Percentiles rank a stretch among this genome's conserved stretches.
Evolutionary conservation across 75 land plant genomes (phyloP).

Genomic region (Cryptomeria japonica): DNA sequence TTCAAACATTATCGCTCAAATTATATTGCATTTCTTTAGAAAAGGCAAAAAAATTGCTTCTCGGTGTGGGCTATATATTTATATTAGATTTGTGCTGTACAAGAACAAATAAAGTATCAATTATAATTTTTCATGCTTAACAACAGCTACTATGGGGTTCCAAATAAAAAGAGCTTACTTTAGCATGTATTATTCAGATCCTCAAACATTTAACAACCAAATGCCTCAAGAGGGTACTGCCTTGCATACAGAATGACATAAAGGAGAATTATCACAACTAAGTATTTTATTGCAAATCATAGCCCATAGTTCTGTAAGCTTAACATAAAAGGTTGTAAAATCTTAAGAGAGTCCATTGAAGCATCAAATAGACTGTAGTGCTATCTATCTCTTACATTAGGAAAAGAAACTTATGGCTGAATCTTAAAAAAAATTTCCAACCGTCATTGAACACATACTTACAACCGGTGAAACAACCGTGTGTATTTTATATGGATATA

Average conservation of each 20-base stretch:
- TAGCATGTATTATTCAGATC: background rate
- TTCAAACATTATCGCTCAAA: background rate
- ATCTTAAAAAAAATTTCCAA: too few relatives aligned
- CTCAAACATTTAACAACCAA: background rate
- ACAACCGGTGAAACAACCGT: too few relatives aligned
- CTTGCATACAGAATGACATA: background rate
- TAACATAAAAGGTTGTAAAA: background rate
- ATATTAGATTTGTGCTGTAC: background rate
- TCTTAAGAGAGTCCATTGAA: background rate
- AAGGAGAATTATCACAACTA: background rate
- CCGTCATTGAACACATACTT: too few relatives aligned
- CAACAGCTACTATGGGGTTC: background rate
- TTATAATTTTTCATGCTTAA: background rate
- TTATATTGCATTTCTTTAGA: background rate
- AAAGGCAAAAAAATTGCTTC: background rate
- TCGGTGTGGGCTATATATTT: background rate
- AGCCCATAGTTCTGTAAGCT: background rate
- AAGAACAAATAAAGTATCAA: background rate
- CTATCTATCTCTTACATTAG: too few relatives aligned
- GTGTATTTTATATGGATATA: too few relatives aligned
- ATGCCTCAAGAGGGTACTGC: background rate
- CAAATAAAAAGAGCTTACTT: background rate
- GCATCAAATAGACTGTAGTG: background rate
- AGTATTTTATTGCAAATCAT: background rate
- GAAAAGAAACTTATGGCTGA: too few relatives aligned